phyloP scores from a whole-genome alignment of 306 rosid genomes.

The Bauhinia variegata region DNA sequence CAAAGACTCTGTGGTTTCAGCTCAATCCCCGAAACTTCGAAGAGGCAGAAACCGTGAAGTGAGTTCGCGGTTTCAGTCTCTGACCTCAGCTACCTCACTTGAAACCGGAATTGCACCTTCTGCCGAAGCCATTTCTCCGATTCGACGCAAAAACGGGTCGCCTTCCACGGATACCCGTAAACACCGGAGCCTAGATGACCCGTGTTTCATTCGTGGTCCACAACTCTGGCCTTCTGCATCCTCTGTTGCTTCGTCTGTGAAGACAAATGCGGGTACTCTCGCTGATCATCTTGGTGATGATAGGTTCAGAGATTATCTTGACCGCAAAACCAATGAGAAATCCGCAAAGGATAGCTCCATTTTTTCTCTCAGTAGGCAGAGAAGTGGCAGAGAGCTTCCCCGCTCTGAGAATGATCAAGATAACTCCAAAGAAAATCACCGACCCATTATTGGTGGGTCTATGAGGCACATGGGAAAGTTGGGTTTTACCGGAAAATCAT shows the following conservation, averaged over 20 bases:
- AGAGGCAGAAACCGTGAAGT: constrained; percentile 54
- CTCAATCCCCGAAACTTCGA: constrained; percentile 53
- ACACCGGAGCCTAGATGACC: constrained; percentile 43
- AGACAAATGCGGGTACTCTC: constrained; percentile 52
- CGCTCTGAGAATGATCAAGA: constrained; percentile 39
- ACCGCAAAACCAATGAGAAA: constrained; percentile 18
- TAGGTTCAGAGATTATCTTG: constrained; percentile 47
- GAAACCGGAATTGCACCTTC: constrained; percentile 45
- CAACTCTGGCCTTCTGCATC: constrained; percentile 73
- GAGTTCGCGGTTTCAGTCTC: constrained; percentile 57
- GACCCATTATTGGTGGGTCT: constrained; percentile 48
- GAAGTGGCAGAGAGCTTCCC: constrained; percentile 38
- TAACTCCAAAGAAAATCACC: constrained; percentile 53
- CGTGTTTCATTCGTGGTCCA: constrained; percentile 39
- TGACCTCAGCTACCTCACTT: constrained; percentile 27
- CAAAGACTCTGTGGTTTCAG: constrained; percentile 29
- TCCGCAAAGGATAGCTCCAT: neutral
- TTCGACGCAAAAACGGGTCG: constrained; percentile 43
- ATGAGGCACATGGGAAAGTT: constrained; percentile 42
- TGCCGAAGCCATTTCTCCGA: constrained; percentile 48
- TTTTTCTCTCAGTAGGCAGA: constrained; percentile 35
- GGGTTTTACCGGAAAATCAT: constrained; percentile 16
- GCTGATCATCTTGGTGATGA: constrained; percentile 74
- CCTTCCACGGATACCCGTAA: constrained; percentile 25
- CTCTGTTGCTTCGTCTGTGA: constrained; percentile 21